phyloP scores from a whole-genome alignment of 2,329 filamentous ascomycete species.

The Thelonectria rubi region DNA sequence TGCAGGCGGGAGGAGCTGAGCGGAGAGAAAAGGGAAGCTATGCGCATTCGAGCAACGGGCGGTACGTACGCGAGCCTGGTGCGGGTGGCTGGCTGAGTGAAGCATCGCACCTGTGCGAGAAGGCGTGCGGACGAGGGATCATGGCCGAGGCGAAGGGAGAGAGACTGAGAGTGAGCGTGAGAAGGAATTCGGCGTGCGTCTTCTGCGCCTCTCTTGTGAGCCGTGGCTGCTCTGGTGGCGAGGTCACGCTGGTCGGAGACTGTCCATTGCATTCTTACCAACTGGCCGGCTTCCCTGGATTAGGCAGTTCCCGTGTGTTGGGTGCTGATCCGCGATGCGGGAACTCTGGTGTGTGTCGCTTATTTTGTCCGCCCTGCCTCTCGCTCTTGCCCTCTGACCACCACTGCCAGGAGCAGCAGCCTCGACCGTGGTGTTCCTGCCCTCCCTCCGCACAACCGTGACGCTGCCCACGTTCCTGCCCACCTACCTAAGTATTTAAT shows the following conservation, averaged over 20 bases:
- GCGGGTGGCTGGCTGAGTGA: conserved; percentile 9
- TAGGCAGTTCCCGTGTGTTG: conserved; percentile 17
- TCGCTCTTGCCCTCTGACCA: conserved; percentile 11
- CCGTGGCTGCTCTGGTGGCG: not conserved
- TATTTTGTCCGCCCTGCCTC: conserved; percentile 30
- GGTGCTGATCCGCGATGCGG: conserved; percentile 28
- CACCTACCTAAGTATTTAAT: not conserved
- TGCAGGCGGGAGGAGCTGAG: not conserved
- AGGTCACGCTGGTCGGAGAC: not conserved
- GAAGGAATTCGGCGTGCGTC: not conserved
- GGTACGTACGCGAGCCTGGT: conserved; percentile 9
- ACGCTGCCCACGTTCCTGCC: not conserved
- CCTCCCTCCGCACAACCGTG: too few species aligned
- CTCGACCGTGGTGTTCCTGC: too few species aligned
- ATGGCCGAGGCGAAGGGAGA: not conserved
- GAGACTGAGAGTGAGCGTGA: not conserved
- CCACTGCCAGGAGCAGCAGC: not conserved
- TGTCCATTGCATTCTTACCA: not conserved
- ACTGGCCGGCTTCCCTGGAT: not conserved
- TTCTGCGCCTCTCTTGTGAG: conserved; percentile 2
- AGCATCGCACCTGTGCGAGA: too few species aligned
- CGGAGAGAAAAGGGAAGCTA: too few species aligned
- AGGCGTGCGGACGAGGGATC: not conserved
- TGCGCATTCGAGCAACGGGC: not conserved
- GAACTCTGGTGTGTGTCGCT: conserved; percentile 34